These are phyloP conservation scores for Pelargonium myrrhifolium DNA, from an alignment of 441 rosid genomes.

Conservation along the genomic window DNA sequence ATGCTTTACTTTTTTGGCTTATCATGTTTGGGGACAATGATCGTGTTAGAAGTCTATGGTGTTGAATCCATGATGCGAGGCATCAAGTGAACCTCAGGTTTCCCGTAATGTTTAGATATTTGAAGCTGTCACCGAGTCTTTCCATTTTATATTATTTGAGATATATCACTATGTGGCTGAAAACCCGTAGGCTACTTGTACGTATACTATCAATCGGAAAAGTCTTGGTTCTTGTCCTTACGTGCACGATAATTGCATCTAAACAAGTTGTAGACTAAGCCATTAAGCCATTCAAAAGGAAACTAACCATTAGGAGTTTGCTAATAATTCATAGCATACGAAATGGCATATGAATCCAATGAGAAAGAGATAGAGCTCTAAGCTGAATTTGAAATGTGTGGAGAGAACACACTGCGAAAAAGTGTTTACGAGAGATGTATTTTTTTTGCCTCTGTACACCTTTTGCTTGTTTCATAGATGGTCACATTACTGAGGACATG, in stretches of 20 bases:
- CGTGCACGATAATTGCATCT: too few species aligned
- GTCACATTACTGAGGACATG: constrained; percentile 12
- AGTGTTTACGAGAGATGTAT: background rate
- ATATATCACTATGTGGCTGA: background rate
- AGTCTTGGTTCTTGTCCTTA: too few species aligned
- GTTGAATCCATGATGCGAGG: background rate
- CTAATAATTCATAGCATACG: too few species aligned
- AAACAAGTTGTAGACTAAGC: too few species aligned
- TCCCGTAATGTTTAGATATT: too few species aligned
- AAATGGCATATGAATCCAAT: too few species aligned
- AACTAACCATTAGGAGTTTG: too few species aligned
- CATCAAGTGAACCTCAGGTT: background rate
- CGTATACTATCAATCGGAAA: too few species aligned
- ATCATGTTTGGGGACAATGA: background rate
- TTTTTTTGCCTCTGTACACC: background rate
- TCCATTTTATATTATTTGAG: too few species aligned
- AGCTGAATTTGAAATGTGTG: background rate
- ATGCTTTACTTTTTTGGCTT: constrained; percentile 3
- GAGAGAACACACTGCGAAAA: background rate
- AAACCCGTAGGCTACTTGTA: background rate
- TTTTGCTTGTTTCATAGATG: constrained; percentile 6
- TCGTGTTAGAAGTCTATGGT: background rate
- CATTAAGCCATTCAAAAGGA: too few species aligned
- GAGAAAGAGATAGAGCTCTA: too few species aligned
- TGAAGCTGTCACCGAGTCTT: too few species aligned